Conservation (phyloP, 169 alveolate species). For the Cryptosporidium ryanae region DNA sequence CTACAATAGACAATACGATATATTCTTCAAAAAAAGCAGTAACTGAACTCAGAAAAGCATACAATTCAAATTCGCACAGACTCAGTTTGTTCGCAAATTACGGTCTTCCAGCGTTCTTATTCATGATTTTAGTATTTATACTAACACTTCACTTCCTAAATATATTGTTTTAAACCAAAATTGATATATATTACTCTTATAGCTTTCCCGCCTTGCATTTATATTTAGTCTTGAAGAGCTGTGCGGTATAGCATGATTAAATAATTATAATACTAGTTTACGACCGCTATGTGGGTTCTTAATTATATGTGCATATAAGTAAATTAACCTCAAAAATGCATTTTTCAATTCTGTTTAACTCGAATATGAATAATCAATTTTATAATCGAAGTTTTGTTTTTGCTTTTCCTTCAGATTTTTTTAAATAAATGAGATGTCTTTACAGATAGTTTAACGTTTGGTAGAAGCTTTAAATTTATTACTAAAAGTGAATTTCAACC, state of each 20-base stretch:
- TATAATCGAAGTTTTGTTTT: too few relatives aligned
- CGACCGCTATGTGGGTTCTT: too few relatives aligned
- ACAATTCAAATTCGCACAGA: conserved; percentile 30
- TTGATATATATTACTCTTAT: conserved; percentile 9
- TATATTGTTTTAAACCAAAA: neutral
- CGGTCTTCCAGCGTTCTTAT: conserved; percentile 45
- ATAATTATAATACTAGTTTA: too few relatives aligned
- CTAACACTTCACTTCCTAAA: conserved; percentile 12
- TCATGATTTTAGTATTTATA: conserved; percentile 19
- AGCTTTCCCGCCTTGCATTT: conserved; percentile 4
- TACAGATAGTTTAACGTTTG: too few relatives aligned
- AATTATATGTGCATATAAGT: too few relatives aligned
- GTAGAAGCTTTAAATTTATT: too few relatives aligned
- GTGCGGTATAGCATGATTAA: neutral
- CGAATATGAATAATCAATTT: too few relatives aligned
- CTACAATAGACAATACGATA: conserved; percentile 44
- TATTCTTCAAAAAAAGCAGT: conserved; percentile 55
- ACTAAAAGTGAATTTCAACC: too few relatives aligned
- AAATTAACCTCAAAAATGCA: too few relatives aligned
- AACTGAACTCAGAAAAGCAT: conserved; percentile 43
- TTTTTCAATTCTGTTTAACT: too few relatives aligned
- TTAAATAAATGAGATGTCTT: too few relatives aligned
- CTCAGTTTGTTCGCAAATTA: conserved; percentile 16
- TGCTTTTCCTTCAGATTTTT: too few relatives aligned
- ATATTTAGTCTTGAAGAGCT: neutral